phyloP scores from a whole-genome alignment of 805 yeast genomes.

The Kodamaea laetipori region DNA sequence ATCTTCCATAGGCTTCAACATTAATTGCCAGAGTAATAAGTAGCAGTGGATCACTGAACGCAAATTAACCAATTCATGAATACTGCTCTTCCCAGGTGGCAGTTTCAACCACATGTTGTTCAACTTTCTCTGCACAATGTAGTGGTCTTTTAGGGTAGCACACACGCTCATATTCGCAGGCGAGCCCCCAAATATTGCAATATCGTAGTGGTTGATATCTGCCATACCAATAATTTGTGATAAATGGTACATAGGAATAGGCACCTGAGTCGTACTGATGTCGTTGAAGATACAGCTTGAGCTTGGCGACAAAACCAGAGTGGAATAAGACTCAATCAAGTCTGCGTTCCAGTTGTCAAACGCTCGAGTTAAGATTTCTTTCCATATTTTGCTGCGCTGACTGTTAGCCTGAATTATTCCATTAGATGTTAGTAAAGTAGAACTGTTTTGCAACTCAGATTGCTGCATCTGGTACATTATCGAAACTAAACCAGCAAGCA shows the following conservation, averaged over 20 bases:
- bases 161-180: slow-evolving; percentile 70
- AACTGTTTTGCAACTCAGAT: slow-evolving; percentile 60
- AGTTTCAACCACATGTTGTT: slow-evolving; percentile 39
- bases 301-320: slow-evolving; percentile 10
- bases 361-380: slow-evolving; percentile 67
- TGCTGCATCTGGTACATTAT: slow-evolving; percentile 74
- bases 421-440: slow-evolving; percentile 30
- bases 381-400: slow-evolving; percentile 57
- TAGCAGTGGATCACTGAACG: slow-evolving; percentile 43
- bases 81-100: slow-evolving; percentile 29
- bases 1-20: slow-evolving; percentile 32
- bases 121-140: slow-evolving; percentile 36
- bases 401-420: slow-evolving; percentile 17
- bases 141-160: slow-evolving; percentile 38
- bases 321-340: slow-evolving; percentile 29
- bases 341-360: slow-evolving; percentile 69
- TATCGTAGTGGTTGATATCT: slow-evolving; percentile 74
- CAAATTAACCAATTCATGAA: slow-evolving; percentile 33
- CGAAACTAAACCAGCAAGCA: slow-evolving; percentile 67
- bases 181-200: slow-evolving; percentile 78
- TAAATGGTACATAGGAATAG: slow-evolving; percentile 65
- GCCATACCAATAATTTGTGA: slow-evolving; percentile 63
- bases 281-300: slow-evolving; percentile 18
- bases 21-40: slow-evolving; percentile 41
- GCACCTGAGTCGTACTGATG: slow-evolving; percentile 16